Evolutionary conservation across 192 early-diverging fungal species (phyloP), one percentile per base, ranked within the genome.

Genomic region (Coemansia sp.): DNA sequence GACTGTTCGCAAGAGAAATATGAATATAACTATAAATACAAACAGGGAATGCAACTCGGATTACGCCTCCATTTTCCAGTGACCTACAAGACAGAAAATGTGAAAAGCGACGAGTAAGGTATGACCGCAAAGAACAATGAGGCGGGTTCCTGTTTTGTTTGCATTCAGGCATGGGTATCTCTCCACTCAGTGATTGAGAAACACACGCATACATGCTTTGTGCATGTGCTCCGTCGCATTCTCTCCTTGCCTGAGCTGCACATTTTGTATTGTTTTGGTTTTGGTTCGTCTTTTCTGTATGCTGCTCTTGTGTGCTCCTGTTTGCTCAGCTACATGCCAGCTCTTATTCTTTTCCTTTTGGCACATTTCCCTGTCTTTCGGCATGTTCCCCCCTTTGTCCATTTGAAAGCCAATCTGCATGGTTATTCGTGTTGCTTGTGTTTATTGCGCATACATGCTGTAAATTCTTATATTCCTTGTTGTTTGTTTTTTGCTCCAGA

Each of bases 171-270:
- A 56, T 56, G 55, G 12, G 55, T 12, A 25, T 56, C 32, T 56
- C 55, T 56, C 55, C 55, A 56, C 66, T 68, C 66, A 59, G 59
- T 62, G 67, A 61, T 69, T 69, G 58, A 51, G 42, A 69, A 69
- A 53, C 59, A 69, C 44, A 58, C 58, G 58, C 48, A 56, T 61
- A 61, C 45, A 53, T 61, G 57, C 39, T 17, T 25, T 69, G 67
- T 54, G 41, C 45, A 53, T 54, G 57, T 53, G 51, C 22, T 53
- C 51, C 51, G 19, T 60, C 37, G 43, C 50, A 39, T 37, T 61
- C 7, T 25, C 5, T 39, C 63, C n/a, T 50, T 60, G 53, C 25
- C 43, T 61, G 14, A 25, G 37, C 25, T 38, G 55, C 25, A 56
- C 37, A 11, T 25, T 56, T 14, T 25, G 16, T 41, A 32, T 32